phyloP scores from a whole-genome alignment of 1,284 basidiomycete genomes.

The Prillingera fragicola region DNA sequence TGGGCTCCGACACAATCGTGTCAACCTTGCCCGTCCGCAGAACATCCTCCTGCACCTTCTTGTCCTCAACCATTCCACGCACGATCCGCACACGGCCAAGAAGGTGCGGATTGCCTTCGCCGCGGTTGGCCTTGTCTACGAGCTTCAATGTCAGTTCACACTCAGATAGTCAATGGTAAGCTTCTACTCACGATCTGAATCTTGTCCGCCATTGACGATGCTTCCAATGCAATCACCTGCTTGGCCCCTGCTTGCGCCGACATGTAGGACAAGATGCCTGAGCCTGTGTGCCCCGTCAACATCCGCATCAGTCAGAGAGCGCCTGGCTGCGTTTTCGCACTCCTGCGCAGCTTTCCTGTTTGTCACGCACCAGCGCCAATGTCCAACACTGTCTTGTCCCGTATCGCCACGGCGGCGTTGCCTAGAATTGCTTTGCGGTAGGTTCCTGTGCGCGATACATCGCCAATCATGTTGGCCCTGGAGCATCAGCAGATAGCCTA shows the following conservation, averaged over 20 bases:
- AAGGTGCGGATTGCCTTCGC: conserved; percentile 38
- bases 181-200: conserved; percentile 42
- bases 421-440: conserved; percentile 49
- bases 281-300: too few relatives aligned
- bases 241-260: conserved; percentile 51
- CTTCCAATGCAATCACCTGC: conserved; percentile 52
- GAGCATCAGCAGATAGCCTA: neutral
- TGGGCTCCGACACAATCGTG: conserved; percentile 53
- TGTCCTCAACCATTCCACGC: conserved; percentile 44
- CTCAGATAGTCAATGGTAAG: neutral
- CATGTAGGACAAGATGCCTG: conserved; percentile 53
- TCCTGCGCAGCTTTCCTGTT: too few relatives aligned
- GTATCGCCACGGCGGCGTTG: conserved; percentile 43
- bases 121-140: conserved; percentile 40
- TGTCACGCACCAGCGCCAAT: conserved; percentile 49
- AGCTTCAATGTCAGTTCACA: conserved; percentile 24
- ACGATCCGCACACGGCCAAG: conserved; percentile 38
- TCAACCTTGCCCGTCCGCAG: conserved; percentile 47
- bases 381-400: conserved; percentile 47
- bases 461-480: conserved; percentile 49
- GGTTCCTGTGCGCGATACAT: conserved; percentile 44
- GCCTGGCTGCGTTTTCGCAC: neutral
- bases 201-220: conserved; percentile 51
- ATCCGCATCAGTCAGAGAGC: too few relatives aligned
- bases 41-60: conserved; percentile 35